These are phyloP conservation scores for Avena atlantica DNA, from an alignment of 176 grass and related monocot genomes.

Conservation along the genomic window DNA sequence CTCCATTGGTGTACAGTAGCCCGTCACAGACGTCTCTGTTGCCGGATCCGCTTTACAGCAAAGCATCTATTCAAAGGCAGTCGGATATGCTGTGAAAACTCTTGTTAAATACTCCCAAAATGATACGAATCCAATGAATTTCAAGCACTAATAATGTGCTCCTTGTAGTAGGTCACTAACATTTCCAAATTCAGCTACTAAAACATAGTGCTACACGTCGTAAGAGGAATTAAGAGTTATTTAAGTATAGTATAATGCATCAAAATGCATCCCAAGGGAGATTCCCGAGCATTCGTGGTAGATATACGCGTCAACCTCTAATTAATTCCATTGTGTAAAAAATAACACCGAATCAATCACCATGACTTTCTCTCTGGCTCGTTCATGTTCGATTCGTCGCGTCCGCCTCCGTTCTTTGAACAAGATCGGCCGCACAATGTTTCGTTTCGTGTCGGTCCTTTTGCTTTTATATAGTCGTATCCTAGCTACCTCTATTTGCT, in stretches of 20 bases:
- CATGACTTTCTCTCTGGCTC: background rate
- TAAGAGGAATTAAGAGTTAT: too few species aligned
- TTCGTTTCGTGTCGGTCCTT: background rate
- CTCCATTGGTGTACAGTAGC: constrained; percentile 2
- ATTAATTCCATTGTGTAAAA: background rate
- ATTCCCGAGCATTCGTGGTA: too few species aligned
- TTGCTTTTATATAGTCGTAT: background rate
- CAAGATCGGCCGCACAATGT: background rate
- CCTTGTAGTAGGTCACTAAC: too few species aligned
- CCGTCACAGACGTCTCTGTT: constrained; percentile 37
- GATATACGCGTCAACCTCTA: too few species aligned
- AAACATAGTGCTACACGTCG: too few species aligned
- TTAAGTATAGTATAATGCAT: too few species aligned
- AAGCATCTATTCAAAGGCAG: constrained; percentile 28
- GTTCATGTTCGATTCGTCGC: constrained; percentile 25
- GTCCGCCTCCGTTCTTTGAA: background rate
- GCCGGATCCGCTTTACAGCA: constrained; percentile 6
- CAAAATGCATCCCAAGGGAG: too few species aligned
- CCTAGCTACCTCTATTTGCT: background rate
- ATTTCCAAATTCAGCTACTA: too few species aligned
- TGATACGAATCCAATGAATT: too few species aligned
- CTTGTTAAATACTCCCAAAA: background rate
- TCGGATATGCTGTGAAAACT: constrained; percentile 8
- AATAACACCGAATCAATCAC: background rate
- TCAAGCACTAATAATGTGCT: too few species aligned